phyloP scores from a whole-genome alignment of 169 alveolate genomes.

The Plasmodium ovale region DNA sequence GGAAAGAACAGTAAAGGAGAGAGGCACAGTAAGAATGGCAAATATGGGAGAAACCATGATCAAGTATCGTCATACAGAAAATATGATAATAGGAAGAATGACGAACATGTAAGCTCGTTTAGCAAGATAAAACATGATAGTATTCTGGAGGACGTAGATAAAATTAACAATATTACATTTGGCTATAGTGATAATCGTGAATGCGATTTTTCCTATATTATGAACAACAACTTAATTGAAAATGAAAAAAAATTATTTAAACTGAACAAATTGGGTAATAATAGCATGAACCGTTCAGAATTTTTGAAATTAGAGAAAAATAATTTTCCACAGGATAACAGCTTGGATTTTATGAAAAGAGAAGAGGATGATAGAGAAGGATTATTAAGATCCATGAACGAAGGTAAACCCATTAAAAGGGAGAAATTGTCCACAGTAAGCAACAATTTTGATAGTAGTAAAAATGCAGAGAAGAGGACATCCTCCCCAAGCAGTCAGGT shows the following conservation, averaged over 20 bases:
- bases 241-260: constrained; percentile 75
- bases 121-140: constrained; percentile 23
- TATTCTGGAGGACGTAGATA: constrained; percentile 65
- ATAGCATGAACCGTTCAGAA: constrained; percentile 10
- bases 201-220: constrained; percentile 40
- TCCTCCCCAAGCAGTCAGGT: not conserved
- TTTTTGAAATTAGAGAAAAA: constrained; percentile 6
- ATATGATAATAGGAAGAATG: constrained; percentile 10
- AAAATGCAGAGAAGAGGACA: not conserved
- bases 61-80: not conserved
- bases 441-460: not conserved
- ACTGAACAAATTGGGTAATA: constrained; percentile 25
- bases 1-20: not conserved
- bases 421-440: not conserved
- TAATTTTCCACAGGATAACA: not conserved
- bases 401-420: not conserved
- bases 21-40: not conserved
- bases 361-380: constrained; percentile 19
- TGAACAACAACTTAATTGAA: constrained; percentile 71
- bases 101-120: constrained; percentile 1
- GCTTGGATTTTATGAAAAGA: not conserved
- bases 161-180: constrained; percentile 61
- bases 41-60: not conserved
- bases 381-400: not conserved
- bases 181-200: constrained; percentile 45